Base-by-base conservation (phyloP, 2,329 filamentous ascomycete genomes). In the Aureobasidium melanogenum region DNA sequence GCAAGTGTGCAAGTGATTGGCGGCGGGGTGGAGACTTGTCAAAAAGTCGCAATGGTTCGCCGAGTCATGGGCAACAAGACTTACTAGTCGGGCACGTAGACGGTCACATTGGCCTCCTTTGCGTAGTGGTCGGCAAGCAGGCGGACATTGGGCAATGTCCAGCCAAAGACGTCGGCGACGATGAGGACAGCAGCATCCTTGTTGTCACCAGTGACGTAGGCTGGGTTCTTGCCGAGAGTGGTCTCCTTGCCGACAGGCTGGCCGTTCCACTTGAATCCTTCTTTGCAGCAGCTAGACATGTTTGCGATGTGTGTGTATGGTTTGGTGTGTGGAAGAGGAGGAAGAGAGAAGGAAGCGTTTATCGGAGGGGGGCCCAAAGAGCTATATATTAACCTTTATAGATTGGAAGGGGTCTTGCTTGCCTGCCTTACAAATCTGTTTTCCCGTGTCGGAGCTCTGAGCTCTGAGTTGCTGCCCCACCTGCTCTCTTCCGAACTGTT, bases 101-200 rank as follows among this genome's bases (percentile, higher is more conserved):
- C 77, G 1, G 77, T 80, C 0, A 73, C 77, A 38, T 74, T 68
- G n/a, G 69, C 70, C 63, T 80, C 76, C 17, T 67, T 66, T 4
- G 79, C 77, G 62, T 75, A 80, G 66, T 77, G 72, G 60, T 81
- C 79, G 1, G 78, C 77, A 1, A 81, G 69, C 1, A 81, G 68
- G 0, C 78, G 73, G 38, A 70, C 64, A 63, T 81, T 81, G 28
- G 68, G 66, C 52, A 78, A 77, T 1, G 65, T 76, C 76, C 77
- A 80, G 39, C 76, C 76, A 6, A 77, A 70, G 17, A 78, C 43
- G 50, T 72, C 70, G 55, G 66, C 63, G 43, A 72, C 62, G 15
- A 71, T 48, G 4, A 71, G 51, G 32, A 71, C 64, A n/a, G 68
- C 70, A 4, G 52, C 63, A 24, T 68, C 64, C 17, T 64, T 62